Evolutionary conservation across 2,329 filamentous ascomycete genomes (phyloP).

Genomic region (Sclerotiophoma versabilis): DNA sequence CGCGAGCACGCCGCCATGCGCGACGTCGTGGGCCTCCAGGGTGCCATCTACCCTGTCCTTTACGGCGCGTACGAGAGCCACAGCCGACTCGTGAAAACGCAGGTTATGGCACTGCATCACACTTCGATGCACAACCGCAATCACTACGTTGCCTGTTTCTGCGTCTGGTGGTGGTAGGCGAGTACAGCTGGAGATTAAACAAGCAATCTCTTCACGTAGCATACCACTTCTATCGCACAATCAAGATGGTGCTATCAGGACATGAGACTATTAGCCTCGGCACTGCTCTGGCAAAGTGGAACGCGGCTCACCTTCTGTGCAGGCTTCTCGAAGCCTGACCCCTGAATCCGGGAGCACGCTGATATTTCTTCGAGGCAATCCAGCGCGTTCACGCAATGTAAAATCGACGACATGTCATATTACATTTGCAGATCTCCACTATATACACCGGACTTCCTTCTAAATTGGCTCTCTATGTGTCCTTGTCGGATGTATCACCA

Average conservation of each 20-base stretch:
- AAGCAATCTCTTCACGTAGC: constrained; percentile 18
- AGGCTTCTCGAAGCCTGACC: constrained; percentile 39
- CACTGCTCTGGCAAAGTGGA: constrained; percentile 11
- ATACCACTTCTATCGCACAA: constrained; percentile 19
- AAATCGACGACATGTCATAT: constrained; percentile 29
- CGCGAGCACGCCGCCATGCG: constrained; percentile 9
- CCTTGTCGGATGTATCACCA: constrained; percentile 48
- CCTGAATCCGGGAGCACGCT: constrained; percentile 8
- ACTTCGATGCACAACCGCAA: background rate
- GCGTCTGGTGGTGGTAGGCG: constrained; percentile 3
- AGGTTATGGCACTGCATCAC: constrained; percentile 1
- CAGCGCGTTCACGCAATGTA: constrained; percentile 22
- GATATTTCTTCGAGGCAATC: background rate
- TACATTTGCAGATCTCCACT: constrained; percentile 19
- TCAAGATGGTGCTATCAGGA: constrained; percentile 15
- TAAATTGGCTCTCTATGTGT: constrained; percentile 36
- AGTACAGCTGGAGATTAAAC: constrained; percentile 14
- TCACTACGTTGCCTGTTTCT: constrained; percentile 2
- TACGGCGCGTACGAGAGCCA: constrained; percentile 13
- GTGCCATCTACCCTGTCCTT: constrained; percentile 3
- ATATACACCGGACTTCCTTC: constrained; percentile 29
- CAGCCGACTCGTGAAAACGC: background rate
- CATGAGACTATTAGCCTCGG: constrained; percentile 10
- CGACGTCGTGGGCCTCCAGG: constrained; percentile 6
- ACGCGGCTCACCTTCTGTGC: constrained; percentile 29